Percentiles rank a stretch among this genome's conserved stretches.
These are phyloP conservation scores for Monosporascus sp. DNA, from an alignment of 2,329 filamentous ascomycete species.

Conservation along the genomic window DNA sequence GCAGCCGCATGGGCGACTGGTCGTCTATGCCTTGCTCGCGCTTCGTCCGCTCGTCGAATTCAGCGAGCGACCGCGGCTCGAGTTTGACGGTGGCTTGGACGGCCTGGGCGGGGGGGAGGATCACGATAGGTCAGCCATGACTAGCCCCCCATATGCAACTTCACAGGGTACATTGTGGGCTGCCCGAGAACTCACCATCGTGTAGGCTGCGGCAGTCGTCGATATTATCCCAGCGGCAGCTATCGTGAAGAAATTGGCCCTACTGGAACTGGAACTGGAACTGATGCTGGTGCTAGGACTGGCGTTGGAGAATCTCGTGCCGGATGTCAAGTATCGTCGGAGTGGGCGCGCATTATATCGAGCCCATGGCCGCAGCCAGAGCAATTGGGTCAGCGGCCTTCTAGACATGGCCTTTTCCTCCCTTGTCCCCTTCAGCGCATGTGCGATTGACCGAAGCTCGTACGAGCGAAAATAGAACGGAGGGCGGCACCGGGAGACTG, in stretches of 20 bases:
- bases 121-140: constrained; percentile 9
- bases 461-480: background rate
- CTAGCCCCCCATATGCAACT: background rate
- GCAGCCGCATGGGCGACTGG: constrained; percentile 88
- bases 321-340: constrained; percentile 17
- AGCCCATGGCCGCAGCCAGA: constrained; percentile 14
- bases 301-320: constrained; percentile 8
- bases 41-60: constrained; percentile 77
- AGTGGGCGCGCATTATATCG: constrained; percentile 9
- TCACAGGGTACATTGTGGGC: constrained; percentile 1
- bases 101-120: constrained; percentile 27
- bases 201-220: constrained; percentile 14
- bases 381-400: constrained; percentile 16
- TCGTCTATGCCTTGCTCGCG: constrained; percentile 69
- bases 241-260: constrained; percentile 10
- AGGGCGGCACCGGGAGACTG: background rate
- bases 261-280: constrained; percentile 4
- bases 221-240: constrained; percentile 12
- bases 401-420: constrained; percentile 15
- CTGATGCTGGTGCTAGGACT: background rate
- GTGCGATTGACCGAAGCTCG: background rate
- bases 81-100: constrained; percentile 38
- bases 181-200: constrained; percentile 16
- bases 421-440: background rate
- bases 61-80: constrained; percentile 69